phyloP scores from a whole-genome alignment of 305 asterid genomes.

The Fraxinus sp. region DNA sequence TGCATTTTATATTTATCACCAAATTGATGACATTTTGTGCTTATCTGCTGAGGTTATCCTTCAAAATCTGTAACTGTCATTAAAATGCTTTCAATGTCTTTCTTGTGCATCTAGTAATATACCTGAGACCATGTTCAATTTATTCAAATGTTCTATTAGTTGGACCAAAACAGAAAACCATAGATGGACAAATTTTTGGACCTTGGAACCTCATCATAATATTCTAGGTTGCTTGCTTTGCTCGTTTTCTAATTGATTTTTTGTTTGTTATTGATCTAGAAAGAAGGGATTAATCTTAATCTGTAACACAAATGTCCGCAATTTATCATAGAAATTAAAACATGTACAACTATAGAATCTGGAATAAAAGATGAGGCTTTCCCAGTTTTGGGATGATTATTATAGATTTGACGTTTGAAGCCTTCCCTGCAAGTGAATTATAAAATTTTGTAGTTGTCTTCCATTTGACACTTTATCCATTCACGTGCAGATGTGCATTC shows the following conservation, averaged over 20 bases:
- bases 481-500: slow-evolving; percentile 70
- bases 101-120: neutral
- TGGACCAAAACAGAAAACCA: neutral
- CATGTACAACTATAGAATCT: neutral
- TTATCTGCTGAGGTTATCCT: slow-evolving; percentile 5
- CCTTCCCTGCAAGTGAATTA: neutral
- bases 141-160: neutral
- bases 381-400: neutral
- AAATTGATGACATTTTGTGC: neutral
- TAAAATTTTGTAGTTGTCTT: neutral
- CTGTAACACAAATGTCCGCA: neutral
- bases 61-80: neutral
- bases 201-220: neutral
- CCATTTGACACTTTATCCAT: slow-evolving; percentile 6
- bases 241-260: neutral
- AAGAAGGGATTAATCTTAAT: neutral
- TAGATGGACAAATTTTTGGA: neutral
- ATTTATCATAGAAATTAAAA: neutral
- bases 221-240: neutral
- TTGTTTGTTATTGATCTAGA: neutral
- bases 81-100: neutral
- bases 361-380: neutral
- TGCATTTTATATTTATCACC: neutral
- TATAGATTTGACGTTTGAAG: neutral
- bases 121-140: neutral